Conservation (phyloP, 805 yeast genomes). For the Candida endomychidarum region DNA sequence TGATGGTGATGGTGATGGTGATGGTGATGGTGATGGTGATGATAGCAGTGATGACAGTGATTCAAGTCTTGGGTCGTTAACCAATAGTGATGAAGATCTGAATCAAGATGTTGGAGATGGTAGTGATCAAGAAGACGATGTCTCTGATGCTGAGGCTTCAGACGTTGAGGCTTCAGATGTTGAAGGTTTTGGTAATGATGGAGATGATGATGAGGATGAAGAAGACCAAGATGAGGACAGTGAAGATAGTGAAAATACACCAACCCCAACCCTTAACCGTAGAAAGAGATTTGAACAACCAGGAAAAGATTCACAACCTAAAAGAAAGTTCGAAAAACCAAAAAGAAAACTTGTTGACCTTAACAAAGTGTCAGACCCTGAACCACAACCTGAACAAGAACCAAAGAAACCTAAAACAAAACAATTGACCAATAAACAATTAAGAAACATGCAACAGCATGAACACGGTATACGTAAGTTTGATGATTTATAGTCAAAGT, state of each 20-base stretch:
- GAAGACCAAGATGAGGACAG: slow-evolving; percentile 1
- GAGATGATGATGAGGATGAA: slow-evolving; percentile 9
- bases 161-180: too few species aligned
- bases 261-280: too few species aligned
- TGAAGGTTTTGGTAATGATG: slow-evolving; percentile 5
- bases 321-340: slow-evolving; percentile 13
- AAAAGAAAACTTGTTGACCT: slow-evolving; percentile 18
- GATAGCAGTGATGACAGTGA: slow-evolving; percentile 18
- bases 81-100: slow-evolving; percentile 11
- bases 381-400: slow-evolving; percentile 18
- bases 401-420: slow-evolving; percentile 35
- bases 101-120: slow-evolving; percentile 17
- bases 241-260: slow-evolving; percentile 4
- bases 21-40: slow-evolving; percentile 26
- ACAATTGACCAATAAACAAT: slow-evolving; percentile 43
- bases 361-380: slow-evolving; percentile 19
- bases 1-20: slow-evolving; percentile 22
- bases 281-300: too few species aligned
- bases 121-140: slow-evolving; percentile 13
- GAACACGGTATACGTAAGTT: slow-evolving; percentile 67
- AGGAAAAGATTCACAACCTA: too few species aligned
- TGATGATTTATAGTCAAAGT: slow-evolving; percentile 49
- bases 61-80: too few species aligned
- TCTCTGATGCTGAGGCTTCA: background rate
- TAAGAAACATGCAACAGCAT: slow-evolving; percentile 48